Percentiles rank a stretch among this genome's conserved stretches.
These are phyloP conservation scores for Helianthus annuus DNA, from an alignment of 129 eudicot species.

Conservation along the genomic window HanXRQr2.0-SUNRISE NC_035440.2:159176823-159177322, in stretches of 20 bases:
- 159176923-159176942: neutral
- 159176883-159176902: no score
- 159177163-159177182: neutral
- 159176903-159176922: no score
- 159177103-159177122: neutral
- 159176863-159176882: no score
- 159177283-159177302: neutral
- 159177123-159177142: neutral
- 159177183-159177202: neutral
- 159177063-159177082: neutral
- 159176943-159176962: neutral
- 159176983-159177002: neutral
- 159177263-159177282: neutral
- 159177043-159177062: neutral
- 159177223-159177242: neutral
- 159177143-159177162: neutral
- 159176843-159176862: no score
- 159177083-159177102: neutral
- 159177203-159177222: neutral
- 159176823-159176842: no score
- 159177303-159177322: neutral
- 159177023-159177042: neutral
- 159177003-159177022: neutral
- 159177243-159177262: neutral
- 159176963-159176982: conserved; percentile 4